Base-by-base conservation (phyloP, 441 rosid genomes). In the Brassica hybrid region DNA sequence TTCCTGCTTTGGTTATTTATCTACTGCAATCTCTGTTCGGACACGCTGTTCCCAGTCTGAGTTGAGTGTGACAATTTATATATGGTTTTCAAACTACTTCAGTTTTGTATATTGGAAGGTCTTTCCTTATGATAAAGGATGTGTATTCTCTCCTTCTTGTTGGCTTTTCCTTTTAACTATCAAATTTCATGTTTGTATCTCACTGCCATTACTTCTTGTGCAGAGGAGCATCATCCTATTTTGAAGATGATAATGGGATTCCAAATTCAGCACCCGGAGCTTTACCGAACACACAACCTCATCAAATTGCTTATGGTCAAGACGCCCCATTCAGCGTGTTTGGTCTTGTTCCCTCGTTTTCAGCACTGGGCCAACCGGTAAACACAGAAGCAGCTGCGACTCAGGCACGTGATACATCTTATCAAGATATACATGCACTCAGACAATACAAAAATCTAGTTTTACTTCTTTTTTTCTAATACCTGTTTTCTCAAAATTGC, bases 261-360 rank as follows among this genome's bases (percentile, higher is more conserved):
- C 78, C 83, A 52, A 79, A 86, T 54, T 76, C 89, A 75, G 76
- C 84, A 34, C 72, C 79, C 65, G 85, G 69, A 63, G 63, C 65
- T 64, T 76, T 79, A 62, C 17, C 76, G 74, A 82, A 81, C 80
- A 56, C 82, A 69, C 89, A 87, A 85, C 73, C 71, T 75, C 85
- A 89, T 80, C 91, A 79, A 69, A 82, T 80, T 38, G 74, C 83
- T 14, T 30, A 69, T 79, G 78, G 84, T 80, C 92, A 85, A 72
- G 86, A 87, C 81, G 86, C 68, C 56, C 90, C 88, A 48, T 76
- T 76, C 72, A 88, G 85, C 84, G 79, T 77, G 74, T 84, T 86
- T 77, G 90, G 88, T 67, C 80, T 90, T 63, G 80, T 88, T 61
- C 83, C 94, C 59, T 72, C 88, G 11, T 63, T 85, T 38, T 70